phyloP scores from a whole-genome alignment of 768 basidiomycete species.

The Termitomyces sp. region DNA sequence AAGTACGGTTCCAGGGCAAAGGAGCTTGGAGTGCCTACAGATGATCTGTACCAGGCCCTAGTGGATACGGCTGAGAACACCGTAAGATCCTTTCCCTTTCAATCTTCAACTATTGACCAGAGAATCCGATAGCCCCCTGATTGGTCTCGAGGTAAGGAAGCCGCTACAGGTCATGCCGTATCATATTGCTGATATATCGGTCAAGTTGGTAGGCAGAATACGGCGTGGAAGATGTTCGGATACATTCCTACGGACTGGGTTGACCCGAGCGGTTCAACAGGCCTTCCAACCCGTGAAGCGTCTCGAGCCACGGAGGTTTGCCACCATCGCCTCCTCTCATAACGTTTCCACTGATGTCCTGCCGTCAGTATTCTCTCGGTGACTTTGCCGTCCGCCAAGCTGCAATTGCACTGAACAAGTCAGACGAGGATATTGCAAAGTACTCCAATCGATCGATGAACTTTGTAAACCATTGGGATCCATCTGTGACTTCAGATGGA shows the following conservation, averaged over 20 bases:
- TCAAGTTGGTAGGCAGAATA: slow-evolving; percentile 48
- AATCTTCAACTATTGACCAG: background rate
- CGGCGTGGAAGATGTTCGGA: slow-evolving; percentile 49
- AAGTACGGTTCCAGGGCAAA: slow-evolving; percentile 39
- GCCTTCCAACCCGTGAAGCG: slow-evolving; percentile 48
- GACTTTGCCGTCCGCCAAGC: slow-evolving; percentile 56
- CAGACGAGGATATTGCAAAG: slow-evolving; percentile 34
- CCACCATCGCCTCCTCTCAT: background rate
- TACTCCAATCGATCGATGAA: slow-evolving; percentile 53
- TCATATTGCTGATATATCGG: background rate
- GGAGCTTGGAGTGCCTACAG: slow-evolving; percentile 40
- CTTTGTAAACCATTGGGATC: slow-evolving; percentile 50
- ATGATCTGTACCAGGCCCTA: slow-evolving; percentile 49
- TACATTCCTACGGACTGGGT: slow-evolving; percentile 50
- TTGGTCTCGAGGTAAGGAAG: slow-evolving; percentile 40
- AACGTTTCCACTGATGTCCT: background rate
- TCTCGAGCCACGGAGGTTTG: slow-evolving; percentile 46
- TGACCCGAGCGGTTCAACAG: slow-evolving; percentile 46
- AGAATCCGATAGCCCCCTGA: slow-evolving; percentile 38
- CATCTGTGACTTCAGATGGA: slow-evolving; percentile 42
- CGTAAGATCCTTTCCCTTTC: slow-evolving; percentile 24
- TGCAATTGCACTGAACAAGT: slow-evolving; percentile 39
- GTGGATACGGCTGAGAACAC: slow-evolving; percentile 54
- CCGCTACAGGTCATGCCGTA: background rate
- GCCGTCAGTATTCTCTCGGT: slow-evolving; percentile 41